Percentiles rank a stretch among this genome's conserved stretches.
These are phyloP conservation scores for Priceomyces carsonii DNA, from an alignment of 805 yeast species.

Conservation along the genomic window DNA sequence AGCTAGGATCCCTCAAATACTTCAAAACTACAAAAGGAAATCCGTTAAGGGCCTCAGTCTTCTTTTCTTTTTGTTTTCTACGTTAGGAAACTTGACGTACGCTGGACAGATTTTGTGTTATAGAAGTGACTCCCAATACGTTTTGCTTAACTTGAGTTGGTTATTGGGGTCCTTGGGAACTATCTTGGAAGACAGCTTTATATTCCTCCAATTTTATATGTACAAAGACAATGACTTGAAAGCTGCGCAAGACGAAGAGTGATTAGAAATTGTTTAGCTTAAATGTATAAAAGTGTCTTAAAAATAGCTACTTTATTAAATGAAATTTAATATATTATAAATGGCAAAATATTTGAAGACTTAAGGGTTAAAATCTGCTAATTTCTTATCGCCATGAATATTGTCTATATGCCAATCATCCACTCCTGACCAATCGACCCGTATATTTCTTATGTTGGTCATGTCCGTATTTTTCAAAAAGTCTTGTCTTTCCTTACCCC, in stretches of 20 bases:
- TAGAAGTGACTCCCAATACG: slow-evolving; percentile 60
- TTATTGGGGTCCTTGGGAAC: slow-evolving; percentile 78
- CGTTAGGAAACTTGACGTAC: slow-evolving; percentile 74
- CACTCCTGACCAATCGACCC: slow-evolving; percentile 71
- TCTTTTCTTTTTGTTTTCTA: slow-evolving; percentile 71
- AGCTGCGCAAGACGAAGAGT: slow-evolving; percentile 5
- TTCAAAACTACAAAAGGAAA: slow-evolving; percentile 73
- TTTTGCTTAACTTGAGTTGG: slow-evolving; percentile 71
- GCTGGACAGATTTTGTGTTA: slow-evolving; percentile 71
- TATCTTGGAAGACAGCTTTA: slow-evolving; percentile 65
- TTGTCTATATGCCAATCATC: slow-evolving; percentile 43
- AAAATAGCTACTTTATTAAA: too few relatives aligned
- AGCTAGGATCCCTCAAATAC: slow-evolving; percentile 82
- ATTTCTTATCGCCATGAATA: slow-evolving; percentile 28
- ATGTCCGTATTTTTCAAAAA: slow-evolving; percentile 79
- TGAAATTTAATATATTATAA: too few relatives aligned
- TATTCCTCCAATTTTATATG: slow-evolving; percentile 65
- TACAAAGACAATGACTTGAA: slow-evolving; percentile 41
- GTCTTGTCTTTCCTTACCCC: slow-evolving; percentile 70
- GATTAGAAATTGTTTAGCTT: not conserved
- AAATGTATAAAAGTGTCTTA: too few relatives aligned
- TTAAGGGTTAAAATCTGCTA: slow-evolving; percentile 44
- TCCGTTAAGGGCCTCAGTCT: slow-evolving; percentile 87
- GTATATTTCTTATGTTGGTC: slow-evolving; percentile 45
- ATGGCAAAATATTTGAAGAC: too few relatives aligned